Percentiles rank a stretch among this genome's conserved stretches.
Evolutionary conservation across 352 stramenopile genomes (phyloP).

Genomic region (Phytophthora cryptogea): DNA sequence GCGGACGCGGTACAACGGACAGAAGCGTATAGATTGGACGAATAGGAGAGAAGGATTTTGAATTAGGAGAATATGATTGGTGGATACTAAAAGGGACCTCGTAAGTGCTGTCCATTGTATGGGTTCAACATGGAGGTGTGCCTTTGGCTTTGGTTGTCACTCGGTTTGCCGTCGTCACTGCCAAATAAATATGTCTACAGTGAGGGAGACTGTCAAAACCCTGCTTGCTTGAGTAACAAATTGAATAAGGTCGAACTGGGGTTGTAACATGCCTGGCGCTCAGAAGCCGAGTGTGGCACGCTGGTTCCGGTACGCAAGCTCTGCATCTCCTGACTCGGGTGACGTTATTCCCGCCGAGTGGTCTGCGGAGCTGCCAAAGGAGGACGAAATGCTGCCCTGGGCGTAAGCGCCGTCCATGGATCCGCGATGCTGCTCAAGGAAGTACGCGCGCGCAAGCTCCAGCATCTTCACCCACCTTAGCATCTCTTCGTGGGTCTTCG

Average conservation of each 20-base stretch:
- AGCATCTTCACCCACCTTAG: constrained; percentile 68
- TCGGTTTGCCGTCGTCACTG: constrained; percentile 4
- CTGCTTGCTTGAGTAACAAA: constrained; percentile 27
- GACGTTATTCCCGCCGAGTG: constrained; percentile 25
- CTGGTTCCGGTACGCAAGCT: constrained; percentile 47
- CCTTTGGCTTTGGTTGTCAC: neutral
- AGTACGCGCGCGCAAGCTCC: constrained; percentile 53
- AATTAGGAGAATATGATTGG: neutral
- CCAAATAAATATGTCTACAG: constrained; percentile 3
- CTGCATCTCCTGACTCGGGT: constrained; percentile 27
- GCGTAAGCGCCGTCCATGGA: constrained; percentile 29
- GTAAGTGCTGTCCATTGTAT: neutral
- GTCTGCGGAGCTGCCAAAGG: constrained; percentile 35
- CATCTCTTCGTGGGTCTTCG: constrained; percentile 78
- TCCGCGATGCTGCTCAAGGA: constrained; percentile 46
- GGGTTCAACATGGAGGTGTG: neutral
- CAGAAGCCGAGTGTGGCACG: constrained; percentile 78
- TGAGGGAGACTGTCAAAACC: constrained; percentile 25
- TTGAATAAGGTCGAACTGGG: constrained; percentile 16
- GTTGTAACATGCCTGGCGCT: constrained; percentile 9
- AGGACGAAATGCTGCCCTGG: constrained; percentile 24
- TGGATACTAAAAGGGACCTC: neutral
- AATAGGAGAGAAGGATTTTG: neutral
- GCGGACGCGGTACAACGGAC: neutral
- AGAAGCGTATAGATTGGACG: neutral